Evolutionary conservation across 257 asterid genomes (phyloP).

Genomic region (Hygrophila difformis): DNA sequence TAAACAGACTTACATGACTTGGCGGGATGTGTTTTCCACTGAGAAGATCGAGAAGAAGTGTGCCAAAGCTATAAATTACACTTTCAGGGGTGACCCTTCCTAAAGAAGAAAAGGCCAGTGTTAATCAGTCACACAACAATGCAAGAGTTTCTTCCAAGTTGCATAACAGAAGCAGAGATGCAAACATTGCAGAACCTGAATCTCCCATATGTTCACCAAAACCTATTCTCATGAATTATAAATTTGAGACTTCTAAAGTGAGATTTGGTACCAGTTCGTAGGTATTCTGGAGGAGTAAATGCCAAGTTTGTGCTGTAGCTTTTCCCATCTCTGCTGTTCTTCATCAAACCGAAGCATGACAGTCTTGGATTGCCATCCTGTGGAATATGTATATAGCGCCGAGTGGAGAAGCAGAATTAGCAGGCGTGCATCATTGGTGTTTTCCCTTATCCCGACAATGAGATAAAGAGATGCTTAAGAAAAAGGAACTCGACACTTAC

Average conservation of each 20-base stretch:
- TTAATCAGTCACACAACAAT: constrained; percentile 3
- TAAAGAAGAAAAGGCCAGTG: constrained; percentile 21
- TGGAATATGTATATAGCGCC: constrained; percentile 9
- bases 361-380: constrained; percentile 51
- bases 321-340: constrained; percentile 60
- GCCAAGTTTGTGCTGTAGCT: constrained; percentile 65
- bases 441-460: neutral
- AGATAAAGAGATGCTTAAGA: neutral
- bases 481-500: constrained; percentile 30
- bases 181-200: no score
- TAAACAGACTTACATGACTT: constrained; percentile 59
- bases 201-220: no score
- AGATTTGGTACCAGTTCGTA: constrained; percentile 40
- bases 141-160: no score
- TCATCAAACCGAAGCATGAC: constrained; percentile 56
- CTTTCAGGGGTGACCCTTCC: constrained; percentile 91
- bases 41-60: constrained; percentile 90
- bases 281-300: constrained; percentile 56
- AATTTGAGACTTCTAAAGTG: constrained; percentile 1
- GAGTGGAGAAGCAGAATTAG: constrained; percentile 4
- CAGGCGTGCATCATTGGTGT: constrained; percentile 5
- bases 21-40: constrained; percentile 98
- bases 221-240: no score
- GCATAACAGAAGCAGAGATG: no score
- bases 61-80: constrained; percentile 87